Evolutionary conservation across 2,329 filamentous ascomycete species (phyloP), one percentile per base, ranked within the genome.

Genomic region (Colletotrichum viniferum): DNA sequence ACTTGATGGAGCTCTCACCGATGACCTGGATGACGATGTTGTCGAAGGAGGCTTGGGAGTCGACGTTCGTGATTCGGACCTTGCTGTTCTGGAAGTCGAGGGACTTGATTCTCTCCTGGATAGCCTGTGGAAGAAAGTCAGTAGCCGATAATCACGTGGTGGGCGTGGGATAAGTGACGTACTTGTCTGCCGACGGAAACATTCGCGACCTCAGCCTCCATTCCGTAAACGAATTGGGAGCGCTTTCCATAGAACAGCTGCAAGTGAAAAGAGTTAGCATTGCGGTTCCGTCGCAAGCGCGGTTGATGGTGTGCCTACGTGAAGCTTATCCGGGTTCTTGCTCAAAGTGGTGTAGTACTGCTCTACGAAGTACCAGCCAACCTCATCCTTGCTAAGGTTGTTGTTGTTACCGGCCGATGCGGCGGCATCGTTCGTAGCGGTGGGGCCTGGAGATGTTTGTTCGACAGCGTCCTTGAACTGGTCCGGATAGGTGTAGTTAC

Each of bases 331-430:
- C 26, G 97, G 96, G 79, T 89, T 94, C 87, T 96, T 96, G 92
- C 96, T 98, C 83, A 99, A 88, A 77, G 96, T 99, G 80, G 95
- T 98, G 88, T 99, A 99, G 90, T 98, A 99, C 86, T 98, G 96
- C 91, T 98, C 96, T 74, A 99, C 97, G 81, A 99, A 99, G 88
- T 96, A 98, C 97, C 97, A 99, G 86, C 96, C 97, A 79, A 99
- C 96, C 88, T 98, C 95, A 84, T 98, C 96, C 89, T 98, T 98
- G 81, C 90, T 88, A 55, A 92, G 86, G 80, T 90, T 88, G 82
- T 82, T 87, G 80, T 84, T 86, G 71, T 81, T 81, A 34, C n/a
- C 32, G 55, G 81, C 78, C 77, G 81, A 80, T 21, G 66, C 38
- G 76, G 83, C 78, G 60, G 83, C 80, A 75, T 82, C 79, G 71